phyloP scores from a whole-genome alignment of 2,329 filamentous ascomycete species.

The Arthrocladium fulminans region DNA sequence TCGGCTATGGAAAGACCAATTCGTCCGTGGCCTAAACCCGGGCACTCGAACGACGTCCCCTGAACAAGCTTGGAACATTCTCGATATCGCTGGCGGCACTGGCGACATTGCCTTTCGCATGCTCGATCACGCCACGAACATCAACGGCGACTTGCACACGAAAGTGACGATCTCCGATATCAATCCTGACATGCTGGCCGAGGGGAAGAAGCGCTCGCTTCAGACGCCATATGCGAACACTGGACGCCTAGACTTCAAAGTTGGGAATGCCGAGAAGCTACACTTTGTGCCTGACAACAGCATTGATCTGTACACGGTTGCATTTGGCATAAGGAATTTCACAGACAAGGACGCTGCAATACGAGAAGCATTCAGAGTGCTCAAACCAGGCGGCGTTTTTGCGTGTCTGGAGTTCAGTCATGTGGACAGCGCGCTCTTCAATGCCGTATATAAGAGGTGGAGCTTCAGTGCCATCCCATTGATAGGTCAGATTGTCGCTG shows the following conservation, averaged over 20 bases:
- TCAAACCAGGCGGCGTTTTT: conserved; percentile 92
- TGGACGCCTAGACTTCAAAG: conserved; percentile 60
- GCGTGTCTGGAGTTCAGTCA: conserved; percentile 94
- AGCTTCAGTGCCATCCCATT: conserved; percentile 89
- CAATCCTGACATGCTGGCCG: conserved; percentile 86
- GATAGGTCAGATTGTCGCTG: conserved; percentile 89
- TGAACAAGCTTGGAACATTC: conserved; percentile 58
- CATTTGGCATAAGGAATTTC: conserved; percentile 96
- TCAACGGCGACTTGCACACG: conserved; percentile 71
- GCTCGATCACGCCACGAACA: conserved; percentile 72
- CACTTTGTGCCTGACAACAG: conserved; percentile 54
- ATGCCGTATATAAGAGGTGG: conserved; percentile 88
- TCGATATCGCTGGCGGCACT: conserved; percentile 94
- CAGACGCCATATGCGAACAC: conserved; percentile 50
- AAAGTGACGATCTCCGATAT: conserved; percentile 91
- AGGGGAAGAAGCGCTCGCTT: conserved; percentile 70
- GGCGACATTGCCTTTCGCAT: conserved; percentile 97
- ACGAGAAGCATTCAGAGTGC: conserved; percentile 72
- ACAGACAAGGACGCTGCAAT: conserved; percentile 80
- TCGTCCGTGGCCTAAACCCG: conserved; percentile 83
- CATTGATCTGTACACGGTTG: conserved; percentile 94
- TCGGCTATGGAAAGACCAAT: conserved; percentile 94
- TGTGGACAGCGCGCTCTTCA: conserved; percentile 66
- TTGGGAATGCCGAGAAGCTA: conserved; percentile 81
- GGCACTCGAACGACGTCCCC: conserved; percentile 44